Evolutionary conservation across 2,329 filamentous ascomycete genomes (phyloP).

Genomic region (Venturia oleaginea): DNA sequence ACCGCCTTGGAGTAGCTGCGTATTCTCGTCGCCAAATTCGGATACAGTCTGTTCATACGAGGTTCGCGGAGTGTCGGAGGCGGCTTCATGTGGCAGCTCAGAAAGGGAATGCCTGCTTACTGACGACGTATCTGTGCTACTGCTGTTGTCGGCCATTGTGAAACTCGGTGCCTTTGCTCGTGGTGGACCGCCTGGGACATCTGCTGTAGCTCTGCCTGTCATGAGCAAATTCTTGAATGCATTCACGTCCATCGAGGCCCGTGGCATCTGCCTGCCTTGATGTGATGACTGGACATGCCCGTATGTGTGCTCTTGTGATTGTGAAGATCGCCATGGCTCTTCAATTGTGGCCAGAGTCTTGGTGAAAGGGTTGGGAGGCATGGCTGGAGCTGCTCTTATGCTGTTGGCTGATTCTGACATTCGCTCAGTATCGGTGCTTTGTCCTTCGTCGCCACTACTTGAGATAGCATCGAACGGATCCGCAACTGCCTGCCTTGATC

Average conservation of each 20-base stretch:
- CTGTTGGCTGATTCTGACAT: slow-evolving; percentile 18
- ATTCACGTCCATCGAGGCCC: slow-evolving; percentile 59
- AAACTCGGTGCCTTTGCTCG: slow-evolving; percentile 17
- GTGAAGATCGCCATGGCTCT: slow-evolving; percentile 15
- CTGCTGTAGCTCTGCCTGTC: slow-evolving; percentile 53
- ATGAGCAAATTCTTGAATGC: slow-evolving; percentile 68
- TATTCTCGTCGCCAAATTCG: slow-evolving; percentile 39
- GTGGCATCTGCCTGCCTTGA: slow-evolving; percentile 17
- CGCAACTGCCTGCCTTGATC: background rate
- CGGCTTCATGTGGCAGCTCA: slow-evolving; percentile 38
- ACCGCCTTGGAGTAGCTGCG: slow-evolving; percentile 24
- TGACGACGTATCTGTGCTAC: slow-evolving; percentile 50
- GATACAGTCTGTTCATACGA: slow-evolving; percentile 49
- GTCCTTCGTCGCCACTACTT: slow-evolving; percentile 16
- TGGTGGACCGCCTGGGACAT: slow-evolving; percentile 21
- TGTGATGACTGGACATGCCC: slow-evolving; percentile 21
- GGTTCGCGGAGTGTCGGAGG: slow-evolving; percentile 46
- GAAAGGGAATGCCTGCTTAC: slow-evolving; percentile 51
- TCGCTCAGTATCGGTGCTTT: slow-evolving; percentile 3
- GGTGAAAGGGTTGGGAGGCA: slow-evolving; percentile 27
- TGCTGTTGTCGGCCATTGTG: slow-evolving; percentile 34
- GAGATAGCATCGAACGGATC: slow-evolving; percentile 23
- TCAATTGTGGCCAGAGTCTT: slow-evolving; percentile 31
- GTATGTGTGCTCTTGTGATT: slow-evolving; percentile 15
- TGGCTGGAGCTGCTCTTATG: slow-evolving; percentile 8